Evolutionary conservation across 2,329 filamentous ascomycete species (phyloP).

Genomic region (Fusarium sp.): DNA sequence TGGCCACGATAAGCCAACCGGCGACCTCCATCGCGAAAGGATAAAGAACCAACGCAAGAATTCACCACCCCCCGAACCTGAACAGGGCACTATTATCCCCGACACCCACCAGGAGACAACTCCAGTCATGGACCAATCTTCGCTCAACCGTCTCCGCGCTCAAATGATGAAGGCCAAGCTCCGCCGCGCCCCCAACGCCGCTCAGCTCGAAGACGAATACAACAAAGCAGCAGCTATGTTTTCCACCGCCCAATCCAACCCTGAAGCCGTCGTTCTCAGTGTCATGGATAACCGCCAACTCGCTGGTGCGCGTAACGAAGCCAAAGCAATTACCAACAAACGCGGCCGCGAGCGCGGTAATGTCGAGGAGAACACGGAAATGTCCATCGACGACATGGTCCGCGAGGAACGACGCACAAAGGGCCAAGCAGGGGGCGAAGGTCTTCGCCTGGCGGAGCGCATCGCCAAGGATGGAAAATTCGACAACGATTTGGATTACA

Average conservation of each 20-base stretch:
- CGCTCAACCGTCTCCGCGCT: constrained; percentile 89
- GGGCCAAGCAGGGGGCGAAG: constrained; percentile 82
- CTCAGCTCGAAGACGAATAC: constrained; percentile 85
- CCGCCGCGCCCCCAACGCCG: constrained; percentile 79
- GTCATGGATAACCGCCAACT: constrained; percentile 92
- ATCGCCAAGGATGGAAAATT: constrained; percentile 95
- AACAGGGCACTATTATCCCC: constrained; percentile 69
- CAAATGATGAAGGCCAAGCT: constrained; percentile 97
- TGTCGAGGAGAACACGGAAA: constrained; percentile 92
- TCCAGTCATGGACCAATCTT: constrained; percentile 76
- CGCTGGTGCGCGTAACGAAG: constrained; percentile 78
- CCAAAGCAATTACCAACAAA: constrained; percentile 81
- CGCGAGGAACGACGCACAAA: constrained; percentile 90
- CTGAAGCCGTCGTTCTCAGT: constrained; percentile 77
- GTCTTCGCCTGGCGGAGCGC: constrained; percentile 84
- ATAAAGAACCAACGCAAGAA: constrained; percentile 67
- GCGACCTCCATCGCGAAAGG: constrained; percentile 85
- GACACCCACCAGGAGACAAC: constrained; percentile 55
- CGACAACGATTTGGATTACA: constrained; percentile 92
- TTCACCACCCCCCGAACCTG: constrained; percentile 47
- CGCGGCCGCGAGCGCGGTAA: constrained; percentile 86
- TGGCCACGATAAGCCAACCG: constrained; percentile 86
- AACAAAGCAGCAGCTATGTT: constrained; percentile 77
- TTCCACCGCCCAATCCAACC: constrained; percentile 67
- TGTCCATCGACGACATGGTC: constrained; percentile 97